Base-by-base conservation (phyloP, 73 alveolate species). In the Paramecium sexaurelia region DNA sequence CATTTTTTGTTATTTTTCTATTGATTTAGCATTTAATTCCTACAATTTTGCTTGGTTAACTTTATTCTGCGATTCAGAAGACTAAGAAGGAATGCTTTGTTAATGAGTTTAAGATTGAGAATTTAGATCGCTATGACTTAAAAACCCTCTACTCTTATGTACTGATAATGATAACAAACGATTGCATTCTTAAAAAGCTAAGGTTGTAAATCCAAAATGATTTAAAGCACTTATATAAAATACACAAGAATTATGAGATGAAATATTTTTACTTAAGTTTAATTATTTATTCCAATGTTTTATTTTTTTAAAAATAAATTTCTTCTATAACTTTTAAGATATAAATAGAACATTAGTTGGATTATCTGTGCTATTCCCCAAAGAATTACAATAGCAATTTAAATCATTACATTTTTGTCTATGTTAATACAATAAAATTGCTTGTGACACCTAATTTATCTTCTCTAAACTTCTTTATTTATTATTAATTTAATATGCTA, bases 121-220 rank as follows among this genome's bases (percentile, higher is more conserved):
- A 17, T 20, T 73, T 5, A 1, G 11, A 73, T 73, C 87, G 13
- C 57, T 24, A 19, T 26, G 40, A 10, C 73, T 78, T 10, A 39
- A 15, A 78, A 41, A 78, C 9, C 90, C 73, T 17, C 22, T 78
- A 78, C 41, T 37, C 7, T 22, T 5, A 9, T 78, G 45, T 19
- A 24, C 8, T 9, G 43, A 78, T 40, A 39, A 20, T 19, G 68
- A 78, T 24, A 43, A 78, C 35, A 78, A 9, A 15, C 73, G 27
- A 22, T 78, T 78, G 17, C 90, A 78, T 40, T 78, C 68, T 33
- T 78, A 45, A 78, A 78, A 78, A 41, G 90, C 90, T 19, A 26
- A 22, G 4, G 73, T 43, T 1, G 75, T 78, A 20, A 41, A 45
- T 7, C 71, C 90, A 43, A 40, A 78, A 26, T 41, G 40, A 43